phyloP scores from a whole-genome alignment of 805 yeast genomes.

The Lipomyces lipofer region DNA sequence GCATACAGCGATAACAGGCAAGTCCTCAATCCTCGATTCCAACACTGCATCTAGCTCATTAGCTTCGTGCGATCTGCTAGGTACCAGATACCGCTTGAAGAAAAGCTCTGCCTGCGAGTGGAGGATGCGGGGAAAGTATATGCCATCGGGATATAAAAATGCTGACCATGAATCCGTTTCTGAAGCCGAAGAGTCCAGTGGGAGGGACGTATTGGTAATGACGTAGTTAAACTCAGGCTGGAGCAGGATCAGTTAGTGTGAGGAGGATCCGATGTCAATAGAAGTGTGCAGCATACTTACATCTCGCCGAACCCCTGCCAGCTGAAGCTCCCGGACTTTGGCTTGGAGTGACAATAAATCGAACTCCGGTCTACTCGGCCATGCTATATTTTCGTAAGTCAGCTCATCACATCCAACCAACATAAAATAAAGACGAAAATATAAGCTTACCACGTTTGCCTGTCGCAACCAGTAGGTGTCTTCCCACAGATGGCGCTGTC shows the following conservation, averaged over 20 bases:
- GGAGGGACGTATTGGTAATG: conserved; percentile 22
- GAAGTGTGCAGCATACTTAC: conserved; percentile 2
- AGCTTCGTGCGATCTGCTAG: conserved; percentile 35
- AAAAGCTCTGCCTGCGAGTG: conserved; percentile 11
- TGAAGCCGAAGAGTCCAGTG: conserved; percentile 2
- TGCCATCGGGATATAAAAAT: conserved; percentile 57
- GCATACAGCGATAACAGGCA: conserved; percentile 54
- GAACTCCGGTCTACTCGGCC: conserved; percentile 51
- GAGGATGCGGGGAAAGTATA: conserved; percentile 32
- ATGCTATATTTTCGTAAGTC: conserved; percentile 25
- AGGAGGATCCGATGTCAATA: neutral
- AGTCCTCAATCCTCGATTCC: conserved; percentile 5
- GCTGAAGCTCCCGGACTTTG: conserved; percentile 12
- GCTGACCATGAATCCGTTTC: conserved; percentile 37
- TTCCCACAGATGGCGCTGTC: conserved; percentile 55
- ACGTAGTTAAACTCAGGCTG: conserved; percentile 26
- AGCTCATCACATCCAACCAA: neutral
- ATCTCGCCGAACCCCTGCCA: conserved; percentile 17
- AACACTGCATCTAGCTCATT: conserved; percentile 25
- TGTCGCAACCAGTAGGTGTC: conserved; percentile 56
- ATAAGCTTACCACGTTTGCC: conserved; percentile 42
- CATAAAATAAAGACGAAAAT: too few relatives aligned
- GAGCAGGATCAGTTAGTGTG: neutral
- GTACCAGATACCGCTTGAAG: conserved; percentile 27
- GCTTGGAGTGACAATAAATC: conserved; percentile 14